Evolutionary conservation across 352 stramenopile species (phyloP).

Genomic region (Pythium scleroteichum): DNA sequence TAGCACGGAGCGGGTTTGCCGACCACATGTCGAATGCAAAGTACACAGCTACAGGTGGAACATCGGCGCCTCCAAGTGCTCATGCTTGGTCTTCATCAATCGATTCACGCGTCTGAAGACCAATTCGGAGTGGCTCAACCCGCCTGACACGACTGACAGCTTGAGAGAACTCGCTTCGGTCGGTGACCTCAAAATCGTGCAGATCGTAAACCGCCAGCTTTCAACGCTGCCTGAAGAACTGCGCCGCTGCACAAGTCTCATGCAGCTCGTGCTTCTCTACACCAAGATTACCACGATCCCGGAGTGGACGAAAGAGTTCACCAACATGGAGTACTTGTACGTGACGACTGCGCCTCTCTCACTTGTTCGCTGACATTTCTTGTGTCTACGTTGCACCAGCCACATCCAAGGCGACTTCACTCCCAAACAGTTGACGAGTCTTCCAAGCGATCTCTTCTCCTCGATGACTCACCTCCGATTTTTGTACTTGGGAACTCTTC

Average conservation of each 20-base stretch:
- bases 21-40: conserved; percentile 11
- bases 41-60: conserved; percentile 33
- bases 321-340: conserved; percentile 26
- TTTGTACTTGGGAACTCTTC: conserved; percentile 19
- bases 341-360: not conserved
- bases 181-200: conserved; percentile 23
- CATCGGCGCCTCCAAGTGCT: conserved; percentile 13
- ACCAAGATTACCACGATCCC: conserved; percentile 24
- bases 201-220: conserved; percentile 32
- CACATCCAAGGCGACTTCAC: conserved; percentile 21
- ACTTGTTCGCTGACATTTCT: not conserved
- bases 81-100: conserved; percentile 28
- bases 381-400: conserved; percentile 4
- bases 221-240: conserved; percentile 21
- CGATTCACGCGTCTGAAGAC: not conserved
- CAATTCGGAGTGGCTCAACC: conserved; percentile 6
- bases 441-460: conserved; percentile 9
- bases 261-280: conserved; percentile 32
- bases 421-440: not conserved
- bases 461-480: conserved; percentile 16
- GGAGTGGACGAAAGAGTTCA: conserved; percentile 23
- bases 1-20: conserved; percentile 4
- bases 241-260: conserved; percentile 4
- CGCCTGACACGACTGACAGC: conserved; percentile 10
- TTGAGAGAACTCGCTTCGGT: conserved; percentile 13